phyloP scores from a whole-genome alignment of 768 basidiomycete species.

The Piloderma croceum region DNA sequence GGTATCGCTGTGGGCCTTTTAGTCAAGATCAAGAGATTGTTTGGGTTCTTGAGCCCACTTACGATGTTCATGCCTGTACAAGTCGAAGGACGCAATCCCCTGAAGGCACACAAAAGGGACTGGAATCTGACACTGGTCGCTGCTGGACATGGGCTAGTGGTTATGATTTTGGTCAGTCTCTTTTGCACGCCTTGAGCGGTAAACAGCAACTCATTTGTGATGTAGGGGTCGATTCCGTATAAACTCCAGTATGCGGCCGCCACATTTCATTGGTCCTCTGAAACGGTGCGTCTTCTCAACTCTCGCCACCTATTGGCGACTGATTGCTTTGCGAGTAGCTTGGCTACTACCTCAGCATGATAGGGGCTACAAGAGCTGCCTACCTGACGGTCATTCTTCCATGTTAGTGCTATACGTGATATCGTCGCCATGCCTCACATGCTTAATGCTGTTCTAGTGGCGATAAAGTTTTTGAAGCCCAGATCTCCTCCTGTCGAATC shows the following conservation, averaged over 20 bases:
- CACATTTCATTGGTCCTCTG: conserved; percentile 62
- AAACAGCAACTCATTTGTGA: background rate
- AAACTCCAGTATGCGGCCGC: conserved; percentile 62
- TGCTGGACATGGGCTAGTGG: conserved; percentile 41
- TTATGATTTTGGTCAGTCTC: conserved; percentile 43
- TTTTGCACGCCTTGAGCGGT: background rate
- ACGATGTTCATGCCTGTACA: conserved; percentile 50
- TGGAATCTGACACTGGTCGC: conserved; percentile 63
- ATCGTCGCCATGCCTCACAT: no score
- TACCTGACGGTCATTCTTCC: conserved; percentile 57
- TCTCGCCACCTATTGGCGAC: conserved; percentile 1
- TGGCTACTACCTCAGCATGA: conserved; percentile 65
- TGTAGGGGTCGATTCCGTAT: conserved; percentile 50
- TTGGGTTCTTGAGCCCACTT: conserved; percentile 69
- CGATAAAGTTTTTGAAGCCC: conserved; percentile 50
- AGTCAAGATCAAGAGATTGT: conserved; percentile 39
- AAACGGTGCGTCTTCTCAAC: conserved; percentile 37
- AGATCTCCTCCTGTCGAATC: conserved; percentile 22
- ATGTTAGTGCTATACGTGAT: conserved; percentile 40
- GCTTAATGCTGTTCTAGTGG: no score
- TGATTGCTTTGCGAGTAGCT: conserved; percentile 34
- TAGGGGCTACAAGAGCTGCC: conserved; percentile 48
- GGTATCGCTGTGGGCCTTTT: conserved; percentile 19
- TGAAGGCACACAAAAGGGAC: conserved; percentile 42
- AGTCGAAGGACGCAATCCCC: conserved; percentile 28